These are phyloP conservation scores for Colletotrichum australisinense DNA, from an alignment of 2,329 filamentous ascomycete genomes.

Conservation along the genomic window DNA sequence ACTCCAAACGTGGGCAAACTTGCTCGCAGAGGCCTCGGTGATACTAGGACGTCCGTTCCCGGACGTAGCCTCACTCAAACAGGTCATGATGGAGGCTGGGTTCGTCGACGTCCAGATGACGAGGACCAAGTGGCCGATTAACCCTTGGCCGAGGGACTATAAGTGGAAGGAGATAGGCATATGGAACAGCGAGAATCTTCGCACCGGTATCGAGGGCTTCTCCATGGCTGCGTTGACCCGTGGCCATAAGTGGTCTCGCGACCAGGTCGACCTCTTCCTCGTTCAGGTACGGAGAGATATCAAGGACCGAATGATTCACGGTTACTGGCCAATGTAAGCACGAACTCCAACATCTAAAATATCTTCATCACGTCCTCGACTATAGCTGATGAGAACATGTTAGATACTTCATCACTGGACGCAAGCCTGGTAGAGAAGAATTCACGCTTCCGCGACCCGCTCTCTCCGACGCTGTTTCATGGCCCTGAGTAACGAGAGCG, in stretches of 20 bases:
- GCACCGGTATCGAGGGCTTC: conserved; percentile 46
- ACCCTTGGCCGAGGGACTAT: conserved; percentile 47
- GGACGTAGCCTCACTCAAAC: neutral
- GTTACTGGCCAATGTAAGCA: conserved; percentile 52
- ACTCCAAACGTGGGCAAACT: conserved; percentile 42
- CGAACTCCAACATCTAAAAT: neutral
- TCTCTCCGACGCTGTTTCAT: too few species aligned
- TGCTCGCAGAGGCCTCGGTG: conserved; percentile 44
- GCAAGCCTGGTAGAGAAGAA: neutral
- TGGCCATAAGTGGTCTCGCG: conserved; percentile 44
- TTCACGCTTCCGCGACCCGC: too few species aligned
- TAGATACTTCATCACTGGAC: conserved; percentile 4
- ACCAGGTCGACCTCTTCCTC: conserved; percentile 48
- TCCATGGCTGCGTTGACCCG: conserved; percentile 49
- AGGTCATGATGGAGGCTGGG: conserved; percentile 29
- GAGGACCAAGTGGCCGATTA: conserved; percentile 47
- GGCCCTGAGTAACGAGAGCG: too few species aligned
- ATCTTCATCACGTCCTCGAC: too few species aligned
- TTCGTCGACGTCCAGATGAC: conserved; percentile 46
- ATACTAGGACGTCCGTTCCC: neutral
- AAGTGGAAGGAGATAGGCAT: conserved; percentile 48
- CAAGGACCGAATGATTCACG: conserved; percentile 46
- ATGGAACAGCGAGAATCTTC: conserved; percentile 47
- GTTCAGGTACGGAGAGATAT: conserved; percentile 47
- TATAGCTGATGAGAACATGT: neutral